Base-by-base conservation (phyloP, 768 basidiomycete species). In the Pleurotus giganteus region DNA sequence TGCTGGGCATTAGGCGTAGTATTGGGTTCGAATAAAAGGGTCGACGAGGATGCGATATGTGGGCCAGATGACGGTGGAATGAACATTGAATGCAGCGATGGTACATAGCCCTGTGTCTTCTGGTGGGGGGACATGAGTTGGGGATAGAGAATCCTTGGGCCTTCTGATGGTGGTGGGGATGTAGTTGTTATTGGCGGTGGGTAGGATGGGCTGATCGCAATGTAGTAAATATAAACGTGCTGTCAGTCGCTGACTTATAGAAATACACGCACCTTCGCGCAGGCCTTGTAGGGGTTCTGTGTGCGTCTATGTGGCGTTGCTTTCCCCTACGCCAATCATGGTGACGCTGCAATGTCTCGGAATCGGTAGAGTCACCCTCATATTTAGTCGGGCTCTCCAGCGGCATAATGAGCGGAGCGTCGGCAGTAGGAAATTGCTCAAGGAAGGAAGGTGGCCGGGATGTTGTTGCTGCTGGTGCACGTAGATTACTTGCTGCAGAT, bases 41-140 rank as follows among this genome's bases (percentile, higher is more conserved):
- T 80, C 11, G 73, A n/a, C n/a, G n/a, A 65, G 2, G 72, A 63
- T 19, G 68, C 68, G 37, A 67, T 63, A 54, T 73, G 69, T 37
- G 69, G 66, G 58, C 66, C 61, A 59, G 65, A 55, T 63, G 55
- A 59, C 63, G 71, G 64, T 68, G 64, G 65, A 57, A 66, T 60
- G 60, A 89, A 90, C 86, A 89, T 91, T 21, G 88, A 89, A 53
- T 81, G 80, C n/a, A 85, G 67, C 4, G 88, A 90, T 1, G 89
- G 89, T 23, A 78, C 79, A 63, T 92, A 92, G 34, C 90, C 90
- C 63, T 92, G 90, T 47, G 71, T 77, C 54, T 83, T 78, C 67
- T 92, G 90, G 56, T 92, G 91, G 54, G 81, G 80, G 1, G 85
- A 84, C 90, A 92, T 92, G 29, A 91, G 79, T 13, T 81, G 74